Evolutionary conservation across 2,329 filamentous ascomycete genomes (phyloP).

Genomic region (Ophiostoma ulmi): DNA sequence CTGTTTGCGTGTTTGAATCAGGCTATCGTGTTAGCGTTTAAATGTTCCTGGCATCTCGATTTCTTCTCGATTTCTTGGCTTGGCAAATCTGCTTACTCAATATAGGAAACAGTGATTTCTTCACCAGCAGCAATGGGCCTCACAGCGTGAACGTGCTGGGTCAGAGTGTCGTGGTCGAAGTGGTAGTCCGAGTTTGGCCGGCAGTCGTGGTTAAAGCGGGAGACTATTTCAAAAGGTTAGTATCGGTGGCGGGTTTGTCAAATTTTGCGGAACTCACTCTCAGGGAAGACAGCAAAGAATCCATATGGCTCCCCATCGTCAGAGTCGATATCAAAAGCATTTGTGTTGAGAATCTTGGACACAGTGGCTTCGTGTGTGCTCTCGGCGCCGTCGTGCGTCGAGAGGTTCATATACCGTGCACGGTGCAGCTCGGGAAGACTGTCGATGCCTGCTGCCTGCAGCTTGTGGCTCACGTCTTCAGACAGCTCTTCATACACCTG

Average conservation of each 20-base stretch:
- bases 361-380: conserved; percentile 31
- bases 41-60: not conserved
- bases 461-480: conserved; percentile 29
- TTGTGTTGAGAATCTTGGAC: conserved; percentile 37
- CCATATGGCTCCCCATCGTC: conserved; percentile 32
- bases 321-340: conserved; percentile 38
- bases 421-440: conserved; percentile 34
- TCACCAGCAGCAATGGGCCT: conserved; percentile 40
- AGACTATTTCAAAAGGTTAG: conserved; percentile 29
- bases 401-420: conserved; percentile 36
- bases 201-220: conserved; percentile 44
- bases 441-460: conserved; percentile 35
- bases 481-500: conserved; percentile 34
- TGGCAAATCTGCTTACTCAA: conserved; percentile 32
- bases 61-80: too few species aligned
- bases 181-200: conserved; percentile 43
- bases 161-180: conserved; percentile 38
- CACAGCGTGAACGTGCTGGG: conserved; percentile 39
- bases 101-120: conserved; percentile 43
- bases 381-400: conserved; percentile 33
- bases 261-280: not conserved
- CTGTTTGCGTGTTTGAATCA: conserved; percentile 31
- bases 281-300: conserved; percentile 36
- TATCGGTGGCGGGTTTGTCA: not conserved
- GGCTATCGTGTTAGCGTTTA: conserved; percentile 27